Evolutionary conservation across 2,329 filamentous ascomycete species (phyloP).

Genomic region (Phaeosphaeriaceae sp.): DNA sequence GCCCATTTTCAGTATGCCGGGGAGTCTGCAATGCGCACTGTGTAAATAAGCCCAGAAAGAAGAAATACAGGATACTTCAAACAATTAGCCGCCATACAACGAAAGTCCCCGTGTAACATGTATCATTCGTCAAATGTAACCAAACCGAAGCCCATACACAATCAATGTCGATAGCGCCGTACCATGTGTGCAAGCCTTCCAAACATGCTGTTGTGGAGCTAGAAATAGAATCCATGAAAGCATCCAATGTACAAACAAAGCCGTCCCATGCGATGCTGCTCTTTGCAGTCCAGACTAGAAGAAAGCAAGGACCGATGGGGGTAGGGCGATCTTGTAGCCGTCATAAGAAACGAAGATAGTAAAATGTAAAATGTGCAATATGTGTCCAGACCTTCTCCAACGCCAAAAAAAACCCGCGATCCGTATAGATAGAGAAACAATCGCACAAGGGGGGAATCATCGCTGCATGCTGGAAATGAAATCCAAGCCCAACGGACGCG

Average conservation of each 20-base stretch:
- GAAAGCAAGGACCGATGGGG: constrained; percentile 20
- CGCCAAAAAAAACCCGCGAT: constrained; percentile 41
- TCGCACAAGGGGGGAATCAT: constrained; percentile 53
- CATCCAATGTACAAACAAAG: constrained; percentile 15
- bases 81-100: constrained; percentile 34
- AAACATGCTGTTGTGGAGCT: constrained; percentile 11
- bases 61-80: constrained; percentile 20
- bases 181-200: constrained; percentile 35
- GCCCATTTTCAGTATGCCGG: constrained; percentile 30
- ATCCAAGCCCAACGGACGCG: constrained; percentile 44
- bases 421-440: constrained; percentile 42
- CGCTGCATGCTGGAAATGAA: constrained; percentile 52
- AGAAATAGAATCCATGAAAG: constrained; percentile 11
- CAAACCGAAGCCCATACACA: constrained; percentile 35
- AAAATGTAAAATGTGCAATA: constrained; percentile 7
- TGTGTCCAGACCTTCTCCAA: constrained; percentile 20
- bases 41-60: constrained; percentile 21
- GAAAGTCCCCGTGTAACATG: constrained; percentile 18
- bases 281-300: constrained; percentile 25
- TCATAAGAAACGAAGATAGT: constrained; percentile 14
- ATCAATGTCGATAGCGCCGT: constrained; percentile 36
- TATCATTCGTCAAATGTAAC: constrained; percentile 30
- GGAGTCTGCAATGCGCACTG: constrained; percentile 28
- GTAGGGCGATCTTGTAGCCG: constrained; percentile 5
- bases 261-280: constrained; percentile 19